These are phyloP conservation scores for Micromonas pusilla DNA, from an alignment of 139 green algal species.

Conservation along the genomic window DNA sequence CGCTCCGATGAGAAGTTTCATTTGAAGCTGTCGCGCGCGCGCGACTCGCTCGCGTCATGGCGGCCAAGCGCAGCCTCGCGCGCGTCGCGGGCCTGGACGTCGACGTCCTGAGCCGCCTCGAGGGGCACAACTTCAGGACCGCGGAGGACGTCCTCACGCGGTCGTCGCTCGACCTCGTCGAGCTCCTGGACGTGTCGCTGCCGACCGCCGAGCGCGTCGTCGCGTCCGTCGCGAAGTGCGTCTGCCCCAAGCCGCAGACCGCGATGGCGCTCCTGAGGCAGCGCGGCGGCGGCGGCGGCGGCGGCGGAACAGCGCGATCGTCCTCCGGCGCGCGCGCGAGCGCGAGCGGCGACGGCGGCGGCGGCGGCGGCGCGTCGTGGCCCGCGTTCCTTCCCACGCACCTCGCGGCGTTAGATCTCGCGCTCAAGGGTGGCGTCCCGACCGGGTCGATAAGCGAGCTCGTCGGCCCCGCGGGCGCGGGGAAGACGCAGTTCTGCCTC, in stretches of 20 bases:
- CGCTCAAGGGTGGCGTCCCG: conserved; percentile 4
- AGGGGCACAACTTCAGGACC: background rate
- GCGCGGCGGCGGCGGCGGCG: too few species aligned
- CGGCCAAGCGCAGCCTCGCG: background rate
- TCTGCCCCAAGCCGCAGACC: background rate
- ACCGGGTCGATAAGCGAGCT: conserved; percentile 16
- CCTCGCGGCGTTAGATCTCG: conserved; percentile 12
- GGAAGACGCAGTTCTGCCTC: conserved; percentile 32
- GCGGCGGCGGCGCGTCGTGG: too few species aligned
- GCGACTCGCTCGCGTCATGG: background rate
- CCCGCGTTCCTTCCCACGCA: conserved; percentile 1
- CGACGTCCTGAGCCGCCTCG: background rate
- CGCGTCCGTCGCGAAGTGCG: background rate
- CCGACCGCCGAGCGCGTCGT: background rate
- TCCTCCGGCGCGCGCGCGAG: too few species aligned
- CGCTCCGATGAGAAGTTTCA: too few species aligned
- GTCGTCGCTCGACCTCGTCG: background rate
- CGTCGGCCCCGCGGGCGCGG: conserved; percentile 19
- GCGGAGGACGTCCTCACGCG: background rate
- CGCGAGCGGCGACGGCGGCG: too few species aligned
- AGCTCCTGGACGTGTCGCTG: background rate
- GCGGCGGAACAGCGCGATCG: too few species aligned
- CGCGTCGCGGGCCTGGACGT: background rate
- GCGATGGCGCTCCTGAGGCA: background rate
- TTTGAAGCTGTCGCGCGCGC: too few species aligned